Conservation (phyloP, 2,329 filamentous ascomycete species). For the Ophiobolus disseminans region DNA sequence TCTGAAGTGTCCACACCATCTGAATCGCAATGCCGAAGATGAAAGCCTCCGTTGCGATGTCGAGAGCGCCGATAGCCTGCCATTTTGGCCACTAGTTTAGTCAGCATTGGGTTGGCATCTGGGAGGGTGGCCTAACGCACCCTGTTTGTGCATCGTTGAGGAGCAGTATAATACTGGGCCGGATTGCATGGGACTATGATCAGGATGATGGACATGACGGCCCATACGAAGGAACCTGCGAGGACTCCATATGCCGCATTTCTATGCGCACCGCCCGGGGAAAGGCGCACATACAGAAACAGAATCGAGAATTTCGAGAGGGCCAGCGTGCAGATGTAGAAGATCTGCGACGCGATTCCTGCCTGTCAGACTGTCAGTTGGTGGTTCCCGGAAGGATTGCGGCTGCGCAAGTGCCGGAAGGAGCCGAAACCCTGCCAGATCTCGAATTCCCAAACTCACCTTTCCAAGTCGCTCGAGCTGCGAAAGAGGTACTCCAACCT, state of each 20-base stretch:
- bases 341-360: conserved; percentile 39
- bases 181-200: conserved; percentile 37
- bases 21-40: conserved; percentile 39
- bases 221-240: conserved; percentile 31
- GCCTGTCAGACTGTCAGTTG: conserved; percentile 28
- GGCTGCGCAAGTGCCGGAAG: conserved; percentile 1
- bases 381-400: neutral
- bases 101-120: conserved; percentile 5
- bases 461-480: conserved; percentile 32
- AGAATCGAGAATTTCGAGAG: conserved; percentile 39
- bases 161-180: conserved; percentile 19
- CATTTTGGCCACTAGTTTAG: conserved; percentile 34
- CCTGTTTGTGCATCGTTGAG: conserved; percentile 24
- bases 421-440: conserved; percentile 19
- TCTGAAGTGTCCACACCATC: conserved; percentile 37
- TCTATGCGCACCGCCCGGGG: conserved; percentile 27
- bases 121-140: conserved; percentile 18
- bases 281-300: conserved; percentile 39
- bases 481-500: conserved; percentile 15
- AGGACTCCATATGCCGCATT: conserved; percentile 27
- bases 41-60: conserved; percentile 35
- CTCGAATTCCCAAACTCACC: conserved; percentile 21
- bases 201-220: conserved; percentile 30
- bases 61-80: conserved; percentile 35
- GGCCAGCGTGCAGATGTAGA: conserved; percentile 38